These are phyloP conservation scores for Aureobasidium sp. DNA, from an alignment of 2,329 filamentous ascomycete species.

Conservation along the genomic window DNA sequence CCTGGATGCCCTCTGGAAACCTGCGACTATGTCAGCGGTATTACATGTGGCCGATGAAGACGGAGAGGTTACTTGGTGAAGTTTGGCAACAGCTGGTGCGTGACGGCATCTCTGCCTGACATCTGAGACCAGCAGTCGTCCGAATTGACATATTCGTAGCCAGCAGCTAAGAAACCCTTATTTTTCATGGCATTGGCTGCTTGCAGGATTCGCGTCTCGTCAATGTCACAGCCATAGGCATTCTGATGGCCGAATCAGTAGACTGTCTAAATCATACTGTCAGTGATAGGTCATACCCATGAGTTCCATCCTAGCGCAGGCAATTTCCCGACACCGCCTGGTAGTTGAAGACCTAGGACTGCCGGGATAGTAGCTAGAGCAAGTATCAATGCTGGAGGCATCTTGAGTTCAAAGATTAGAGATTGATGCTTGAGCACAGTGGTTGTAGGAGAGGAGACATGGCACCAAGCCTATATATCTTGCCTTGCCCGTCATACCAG, in stretches of 20 bases:
- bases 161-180: slow-evolving; percentile 38
- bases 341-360: background rate
- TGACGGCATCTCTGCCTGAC: slow-evolving; percentile 34
- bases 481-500: background rate
- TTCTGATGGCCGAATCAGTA: slow-evolving; percentile 22
- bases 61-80: background rate
- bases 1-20: background rate
- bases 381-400: background rate
- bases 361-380: background rate
- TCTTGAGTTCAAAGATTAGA: background rate
- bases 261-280: no score
- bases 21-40: rapidly evolving
- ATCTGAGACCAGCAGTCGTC: slow-evolving; percentile 45
- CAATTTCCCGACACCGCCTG: background rate
- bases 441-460: background rate
- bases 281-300: background rate
- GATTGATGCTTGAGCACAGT: background rate
- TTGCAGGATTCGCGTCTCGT: slow-evolving; percentile 36
- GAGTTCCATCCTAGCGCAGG: background rate
- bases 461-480: background rate
- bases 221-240: slow-evolving; percentile 40
- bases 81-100: slow-evolving; percentile 13
- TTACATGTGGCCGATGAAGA: no score
- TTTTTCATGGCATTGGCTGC: slow-evolving; percentile 39
- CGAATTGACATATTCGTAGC: slow-evolving; percentile 44